phyloP scores from a whole-genome alignment of 2,329 filamentous ascomycete species.

The Sphaerulina musiva region DNA sequence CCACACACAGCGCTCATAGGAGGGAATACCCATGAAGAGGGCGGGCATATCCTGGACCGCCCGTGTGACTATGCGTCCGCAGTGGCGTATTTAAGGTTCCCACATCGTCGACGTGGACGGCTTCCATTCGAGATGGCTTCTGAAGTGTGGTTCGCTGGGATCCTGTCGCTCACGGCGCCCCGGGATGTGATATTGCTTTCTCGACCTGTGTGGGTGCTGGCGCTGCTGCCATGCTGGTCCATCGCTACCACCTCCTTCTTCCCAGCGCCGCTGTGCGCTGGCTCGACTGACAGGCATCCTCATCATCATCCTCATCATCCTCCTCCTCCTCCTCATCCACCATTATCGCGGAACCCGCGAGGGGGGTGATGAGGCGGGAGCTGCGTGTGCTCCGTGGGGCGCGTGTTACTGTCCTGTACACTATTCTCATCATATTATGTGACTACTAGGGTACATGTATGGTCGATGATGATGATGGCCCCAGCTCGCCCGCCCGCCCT shows the following conservation, averaged over 20 bases:
- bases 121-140: slow-evolving; percentile 26
- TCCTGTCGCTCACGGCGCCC: slow-evolving; percentile 10
- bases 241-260: slow-evolving; percentile 3
- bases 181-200: slow-evolving; percentile 11
- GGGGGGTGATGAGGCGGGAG: not conserved
- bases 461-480: not conserved
- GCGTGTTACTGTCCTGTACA: slow-evolving; percentile 6
- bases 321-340: not conserved
- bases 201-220: not conserved
- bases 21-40: slow-evolving; percentile 9
- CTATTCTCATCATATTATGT: no score
- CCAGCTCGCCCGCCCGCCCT: not conserved
- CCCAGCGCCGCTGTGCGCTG: slow-evolving; percentile 4
- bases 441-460: no score
- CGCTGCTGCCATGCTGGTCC: not conserved
- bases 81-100: slow-evolving; percentile 26
- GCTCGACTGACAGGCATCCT: not conserved
- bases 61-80: slow-evolving; percentile 13
- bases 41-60: slow-evolving; percentile 13
- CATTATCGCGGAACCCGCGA: not conserved
- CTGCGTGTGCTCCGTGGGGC: slow-evolving; percentile 2
- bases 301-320: no score
- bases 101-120: slow-evolving; percentile 27
- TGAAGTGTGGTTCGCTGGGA: slow-evolving; percentile 16
- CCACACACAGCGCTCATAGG: slow-evolving; percentile 14